These are phyloP conservation scores for Trichoderma koningiopsis DNA, from an alignment of 2,329 filamentous ascomycete genomes.

Conservation along the genomic window DNA sequence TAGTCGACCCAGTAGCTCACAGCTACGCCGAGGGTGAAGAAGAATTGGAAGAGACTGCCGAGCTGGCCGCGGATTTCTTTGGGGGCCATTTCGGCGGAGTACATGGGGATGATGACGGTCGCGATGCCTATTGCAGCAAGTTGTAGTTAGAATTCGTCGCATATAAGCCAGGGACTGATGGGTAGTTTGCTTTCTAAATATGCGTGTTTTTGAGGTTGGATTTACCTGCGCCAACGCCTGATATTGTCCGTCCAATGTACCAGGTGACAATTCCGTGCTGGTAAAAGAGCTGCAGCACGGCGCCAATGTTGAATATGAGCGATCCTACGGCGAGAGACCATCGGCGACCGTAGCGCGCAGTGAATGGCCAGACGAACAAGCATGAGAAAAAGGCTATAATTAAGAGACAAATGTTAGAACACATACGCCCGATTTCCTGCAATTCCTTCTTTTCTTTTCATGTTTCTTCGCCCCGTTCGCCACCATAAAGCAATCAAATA, in stretches of 20 bases:
- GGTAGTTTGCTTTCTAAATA: neutral
- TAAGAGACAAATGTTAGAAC: neutral
- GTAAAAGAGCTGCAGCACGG: slow-evolving; percentile 43
- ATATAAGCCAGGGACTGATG: neutral
- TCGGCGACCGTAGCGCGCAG: slow-evolving; percentile 44
- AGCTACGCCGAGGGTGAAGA: slow-evolving; percentile 48
- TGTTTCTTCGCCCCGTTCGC: neutral
- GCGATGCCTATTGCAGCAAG: slow-evolving; percentile 27
- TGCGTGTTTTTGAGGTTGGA: too few species aligned
- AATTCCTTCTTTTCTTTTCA: neutral
- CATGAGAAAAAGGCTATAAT: slow-evolving; percentile 45
- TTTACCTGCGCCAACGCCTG: slow-evolving; percentile 43
- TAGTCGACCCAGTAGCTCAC: slow-evolving; percentile 51
- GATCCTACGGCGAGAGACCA: slow-evolving; percentile 45
- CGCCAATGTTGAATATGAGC: slow-evolving; percentile 48
- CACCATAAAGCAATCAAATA: neutral
- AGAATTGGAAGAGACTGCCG: slow-evolving; percentile 49
- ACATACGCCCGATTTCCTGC: neutral
- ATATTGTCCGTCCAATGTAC: slow-evolving; percentile 44
- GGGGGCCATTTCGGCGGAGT: slow-evolving; percentile 49
- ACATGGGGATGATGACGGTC: slow-evolving; percentile 50
- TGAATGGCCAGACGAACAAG: slow-evolving; percentile 49
- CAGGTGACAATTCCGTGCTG: slow-evolving; percentile 42
- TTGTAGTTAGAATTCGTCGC: neutral
- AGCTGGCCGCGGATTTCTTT: slow-evolving; percentile 48